Evolutionary conservation across 345 rosid genomes (phyloP), one percentile per base, ranked within the genome.

Genomic region (Euphorbia pulcherrima): DNA sequence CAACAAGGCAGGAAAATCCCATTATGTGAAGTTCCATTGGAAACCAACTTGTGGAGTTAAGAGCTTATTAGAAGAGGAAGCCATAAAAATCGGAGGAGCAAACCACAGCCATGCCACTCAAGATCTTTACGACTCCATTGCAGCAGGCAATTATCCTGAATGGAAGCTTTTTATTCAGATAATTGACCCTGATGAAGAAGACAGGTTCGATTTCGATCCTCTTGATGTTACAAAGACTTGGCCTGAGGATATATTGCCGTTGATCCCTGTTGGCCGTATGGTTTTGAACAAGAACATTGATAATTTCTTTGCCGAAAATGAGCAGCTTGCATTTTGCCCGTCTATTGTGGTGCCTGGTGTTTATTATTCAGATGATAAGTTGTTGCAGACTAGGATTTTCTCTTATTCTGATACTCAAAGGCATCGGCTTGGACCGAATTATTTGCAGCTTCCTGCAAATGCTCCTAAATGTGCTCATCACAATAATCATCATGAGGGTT

Each of bases 341-440:
- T 65, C 74, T 12, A 39, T 65, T 53, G 70, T 75, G 21, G 74
- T 70, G 23, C 78, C 74, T 28, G 78, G 78, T 10, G 24, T 75
- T 47, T 70, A 70, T 35, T 75, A 69, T 46, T 70, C 78, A 6
- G 71, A 75, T 60, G 78, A 75, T 61, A 70, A 75, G 70, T 10
- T 75, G 55, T 63, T 75, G 46, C 78, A 75, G 40, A 59, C 58
- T 50, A 50, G 78, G 24, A 40, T 75, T 33, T 75, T 75, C 74
- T 59, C 78, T 12, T 75, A 75, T 50, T 26, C 71, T n/a, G 78
- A 75, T 5, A 65, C 78, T 29, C 71, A 75, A 14, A 75, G 78
- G 64, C 71, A 75, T 67, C 78, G 78, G 52, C 78, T 75, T 60
- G 78, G 78, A 70, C 78, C 74, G 29, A 75, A 75, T 65, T 75